These are phyloP conservation scores for Hamamelis virginiana DNA, from an alignment of 164 flowering plant genomes.

Conservation along the genomic window DNA sequence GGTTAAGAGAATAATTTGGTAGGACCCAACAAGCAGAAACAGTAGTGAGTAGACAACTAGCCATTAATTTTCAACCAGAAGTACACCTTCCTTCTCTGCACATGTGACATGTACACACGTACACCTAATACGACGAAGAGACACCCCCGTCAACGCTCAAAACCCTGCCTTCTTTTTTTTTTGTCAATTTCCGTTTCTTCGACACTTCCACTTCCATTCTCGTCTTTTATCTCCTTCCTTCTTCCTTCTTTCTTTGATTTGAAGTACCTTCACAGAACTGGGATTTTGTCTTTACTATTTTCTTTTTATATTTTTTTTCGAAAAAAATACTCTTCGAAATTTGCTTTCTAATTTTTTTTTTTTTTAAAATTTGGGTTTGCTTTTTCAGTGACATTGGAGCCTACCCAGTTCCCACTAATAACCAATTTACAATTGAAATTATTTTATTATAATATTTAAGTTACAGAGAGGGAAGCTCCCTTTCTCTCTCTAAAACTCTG, in stretches of 20 bases:
- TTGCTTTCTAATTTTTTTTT: no score
- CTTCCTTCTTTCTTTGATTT: not conserved
- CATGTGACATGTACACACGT: not conserved
- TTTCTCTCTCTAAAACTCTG: not conserved
- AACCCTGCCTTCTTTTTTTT: not conserved
- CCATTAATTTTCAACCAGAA: not conserved
- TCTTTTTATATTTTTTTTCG: no score
- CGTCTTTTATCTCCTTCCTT: not conserved
- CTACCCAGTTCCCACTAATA: not conserved
- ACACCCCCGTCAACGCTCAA: not conserved
- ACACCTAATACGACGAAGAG: not conserved
- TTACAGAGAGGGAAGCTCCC: not conserved
- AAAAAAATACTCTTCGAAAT: no score
- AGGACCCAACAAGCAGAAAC: not conserved
- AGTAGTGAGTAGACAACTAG: no score
- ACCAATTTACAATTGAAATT: not conserved
- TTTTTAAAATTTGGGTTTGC: not conserved
- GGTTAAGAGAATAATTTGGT: not conserved
- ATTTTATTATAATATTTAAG: not conserved
- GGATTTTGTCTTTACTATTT: not conserved
- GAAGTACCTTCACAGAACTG: not conserved
- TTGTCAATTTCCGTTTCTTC: no score
- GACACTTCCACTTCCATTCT: no score
- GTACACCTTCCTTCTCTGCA: not conserved
- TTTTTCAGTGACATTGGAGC: not conserved